These are phyloP conservation scores for Raphanus raphanistrum DNA, from an alignment of 345 rosid genomes.

Conservation along the genomic window DNA sequence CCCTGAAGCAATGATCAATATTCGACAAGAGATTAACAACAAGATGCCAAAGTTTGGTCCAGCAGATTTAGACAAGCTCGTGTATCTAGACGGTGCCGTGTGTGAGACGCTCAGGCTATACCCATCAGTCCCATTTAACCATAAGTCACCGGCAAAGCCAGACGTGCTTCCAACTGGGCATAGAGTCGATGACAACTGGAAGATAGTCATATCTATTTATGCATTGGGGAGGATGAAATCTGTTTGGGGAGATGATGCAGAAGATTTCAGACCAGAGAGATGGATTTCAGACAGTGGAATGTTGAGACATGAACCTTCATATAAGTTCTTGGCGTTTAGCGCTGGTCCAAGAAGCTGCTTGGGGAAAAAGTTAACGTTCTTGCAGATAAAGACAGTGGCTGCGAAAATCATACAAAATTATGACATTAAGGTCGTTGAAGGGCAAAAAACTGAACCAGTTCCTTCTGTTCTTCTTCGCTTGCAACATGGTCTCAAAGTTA, in stretches of 20 bases:
- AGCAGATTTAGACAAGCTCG: conserved; percentile 12
- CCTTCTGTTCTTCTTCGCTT: background rate
- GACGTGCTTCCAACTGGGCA: conserved; percentile 14
- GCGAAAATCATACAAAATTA: background rate
- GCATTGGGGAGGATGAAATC: conserved; percentile 13
- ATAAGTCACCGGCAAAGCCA: conserved; percentile 7
- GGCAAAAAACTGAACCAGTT: conserved; percentile 6
- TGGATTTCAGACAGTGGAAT: background rate
- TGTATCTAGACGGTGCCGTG: conserved; percentile 40
- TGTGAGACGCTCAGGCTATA: conserved; percentile 44
- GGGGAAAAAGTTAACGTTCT: conserved; percentile 7
- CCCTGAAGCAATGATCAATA: conserved; percentile 38
- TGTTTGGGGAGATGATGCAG: conserved; percentile 13
- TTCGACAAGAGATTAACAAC: conserved; percentile 42
- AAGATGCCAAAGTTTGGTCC: conserved; percentile 5
- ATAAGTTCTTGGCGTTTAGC: conserved; percentile 9
- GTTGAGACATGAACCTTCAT: background rate
- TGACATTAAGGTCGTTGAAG: conserved; percentile 3
- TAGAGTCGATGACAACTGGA: conserved; percentile 3
- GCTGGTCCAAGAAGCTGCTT: conserved; percentile 10
- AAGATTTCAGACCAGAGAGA: conserved; percentile 7
- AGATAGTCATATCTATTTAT: background rate
- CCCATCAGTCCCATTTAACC: conserved; percentile 40
- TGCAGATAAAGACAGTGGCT: conserved; percentile 4
- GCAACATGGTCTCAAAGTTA: background rate